Evolutionary conservation across 768 basidiomycete genomes (phyloP).

Genomic region (Hygrophorus russula): DNA sequence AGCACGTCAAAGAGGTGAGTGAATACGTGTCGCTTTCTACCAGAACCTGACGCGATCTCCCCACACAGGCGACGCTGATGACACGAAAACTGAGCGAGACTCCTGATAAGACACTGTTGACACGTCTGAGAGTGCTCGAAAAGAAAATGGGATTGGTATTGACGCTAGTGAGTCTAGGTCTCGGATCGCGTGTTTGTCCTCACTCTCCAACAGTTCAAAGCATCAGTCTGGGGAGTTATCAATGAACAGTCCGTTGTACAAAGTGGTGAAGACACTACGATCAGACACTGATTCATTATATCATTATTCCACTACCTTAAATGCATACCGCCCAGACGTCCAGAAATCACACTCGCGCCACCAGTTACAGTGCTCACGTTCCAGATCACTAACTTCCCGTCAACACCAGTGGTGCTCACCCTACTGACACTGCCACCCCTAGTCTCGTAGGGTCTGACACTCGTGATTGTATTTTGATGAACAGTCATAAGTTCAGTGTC

Average conservation of each 20-base stretch:
- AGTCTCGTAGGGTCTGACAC: slow-evolving; percentile 64
- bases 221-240: slow-evolving; percentile 91
- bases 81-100: slow-evolving; percentile 62
- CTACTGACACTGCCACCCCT: slow-evolving; percentile 46
- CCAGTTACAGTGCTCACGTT: slow-evolving; percentile 46
- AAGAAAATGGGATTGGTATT: slow-evolving; percentile 92
- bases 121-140: slow-evolving; percentile 71
- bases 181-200: neutral
- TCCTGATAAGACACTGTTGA: slow-evolving; percentile 70
- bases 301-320: slow-evolving; percentile 18
- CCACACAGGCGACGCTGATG: slow-evolving; percentile 38
- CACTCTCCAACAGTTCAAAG: slow-evolving; percentile 63
- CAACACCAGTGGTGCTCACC: slow-evolving; percentile 89
- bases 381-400: slow-evolving; percentile 92
- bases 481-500: slow-evolving; percentile 81
- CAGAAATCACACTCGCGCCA: slow-evolving; percentile 25
- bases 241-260: slow-evolving; percentile 43
- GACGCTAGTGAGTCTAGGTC: slow-evolving; percentile 55
- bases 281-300: slow-evolving; percentile 11
- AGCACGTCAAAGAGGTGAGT: slow-evolving; percentile 68
- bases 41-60: neutral
- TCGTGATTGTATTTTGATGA: slow-evolving; percentile 99
- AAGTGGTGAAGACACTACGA: slow-evolving; percentile 17
- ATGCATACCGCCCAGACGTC: slow-evolving; percentile 38
- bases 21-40: neutral